Evolutionary conservation across 2,329 filamentous ascomycete genomes (phyloP).

Genomic region (Boeremia lycopersici): DNA sequence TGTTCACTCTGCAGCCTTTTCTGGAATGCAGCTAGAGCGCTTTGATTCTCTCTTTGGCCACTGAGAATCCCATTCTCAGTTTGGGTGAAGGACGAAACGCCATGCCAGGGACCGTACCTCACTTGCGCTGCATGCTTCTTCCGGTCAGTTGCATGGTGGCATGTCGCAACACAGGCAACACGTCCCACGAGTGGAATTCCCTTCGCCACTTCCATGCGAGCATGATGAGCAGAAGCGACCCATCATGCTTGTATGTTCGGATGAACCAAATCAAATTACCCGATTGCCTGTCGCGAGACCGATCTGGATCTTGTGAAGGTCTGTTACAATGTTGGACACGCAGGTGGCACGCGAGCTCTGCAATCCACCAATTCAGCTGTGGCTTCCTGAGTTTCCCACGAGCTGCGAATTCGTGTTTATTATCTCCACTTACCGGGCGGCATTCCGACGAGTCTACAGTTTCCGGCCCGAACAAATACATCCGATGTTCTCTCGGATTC

Average conservation of each 20-base stretch:
- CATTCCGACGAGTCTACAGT: conserved; percentile 5
- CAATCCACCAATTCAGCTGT: not conserved
- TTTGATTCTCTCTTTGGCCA: not conserved
- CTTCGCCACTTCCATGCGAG: conserved; percentile 10
- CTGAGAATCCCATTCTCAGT: not conserved
- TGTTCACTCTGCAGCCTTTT: not conserved
- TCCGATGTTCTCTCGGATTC: conserved; percentile 1
- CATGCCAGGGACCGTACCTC: not conserved
- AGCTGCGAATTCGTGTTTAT: not conserved
- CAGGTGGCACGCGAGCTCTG: not conserved
- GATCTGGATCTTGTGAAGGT: not conserved
- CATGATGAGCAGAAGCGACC: conserved; percentile 14
- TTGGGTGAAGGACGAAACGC: not conserved
- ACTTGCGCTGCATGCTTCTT: conserved; percentile 3
- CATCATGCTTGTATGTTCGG: not conserved
- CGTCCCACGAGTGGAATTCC: conserved; percentile 7
- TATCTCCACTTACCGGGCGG: conserved; percentile 14
- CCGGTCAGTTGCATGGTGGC: conserved; percentile 9
- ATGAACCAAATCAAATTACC: not conserved
- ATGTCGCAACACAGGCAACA: conserved; percentile 1
- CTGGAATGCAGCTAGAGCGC: not conserved
- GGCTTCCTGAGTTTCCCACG: conserved; percentile 1
- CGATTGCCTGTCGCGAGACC: not conserved
- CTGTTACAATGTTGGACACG: not conserved
- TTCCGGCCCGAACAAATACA: conserved; percentile 12